Evolutionary conservation across 225 moss, liverwort and hornwort species (phyloP), one percentile per base, ranked within the genome.

Genomic region (Asterella californica): DNA sequence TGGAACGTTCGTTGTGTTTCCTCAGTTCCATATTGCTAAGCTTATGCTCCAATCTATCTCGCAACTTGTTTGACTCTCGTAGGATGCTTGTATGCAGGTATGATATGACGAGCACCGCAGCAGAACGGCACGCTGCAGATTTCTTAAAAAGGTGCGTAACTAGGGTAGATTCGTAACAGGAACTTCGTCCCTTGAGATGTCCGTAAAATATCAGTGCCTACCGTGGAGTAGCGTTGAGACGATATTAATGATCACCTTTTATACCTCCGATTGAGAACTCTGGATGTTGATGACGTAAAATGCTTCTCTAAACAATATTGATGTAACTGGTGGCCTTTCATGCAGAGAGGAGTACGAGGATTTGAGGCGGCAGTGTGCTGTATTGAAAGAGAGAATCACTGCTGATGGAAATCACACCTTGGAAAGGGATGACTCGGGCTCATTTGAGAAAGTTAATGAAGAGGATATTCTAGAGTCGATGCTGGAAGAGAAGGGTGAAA

Each of bases 41-140:
- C 10, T 61, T 25, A 25, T 61, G 2, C 27, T n/a, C 61, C 61
- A 27, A 0, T 27, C 11, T 61, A 61, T 14, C 37, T 36, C 10
- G 48, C 71, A 48, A 36, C 48, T 9, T 61, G 2, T 4, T 36
- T 67, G 29, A 6, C 46, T 68, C 5, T 9, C 42, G 18, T 30
- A 24, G 29, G 2, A 29, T 33, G 15, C 15, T 7, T 71, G 55
- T 63, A 60, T 74, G 72, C 77, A 87, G 87, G 8, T 94, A 94
- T 83, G 94, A 90, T 60, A 52, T 94, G 18, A 87, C 86, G 42
- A 94, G 92, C 76, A 92, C 84, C 9, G 88, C 84, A 4, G 90
- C 88, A 74, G 93, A 99, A 88, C 85, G 97, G 33, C 88, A 85
- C 14, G 86, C 78, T 10, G 86, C 86, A 55, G 91, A 86, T 72